phyloP scores from a whole-genome alignment of 768 basidiomycete genomes.

The Auricularia auricula-judae region DNA sequence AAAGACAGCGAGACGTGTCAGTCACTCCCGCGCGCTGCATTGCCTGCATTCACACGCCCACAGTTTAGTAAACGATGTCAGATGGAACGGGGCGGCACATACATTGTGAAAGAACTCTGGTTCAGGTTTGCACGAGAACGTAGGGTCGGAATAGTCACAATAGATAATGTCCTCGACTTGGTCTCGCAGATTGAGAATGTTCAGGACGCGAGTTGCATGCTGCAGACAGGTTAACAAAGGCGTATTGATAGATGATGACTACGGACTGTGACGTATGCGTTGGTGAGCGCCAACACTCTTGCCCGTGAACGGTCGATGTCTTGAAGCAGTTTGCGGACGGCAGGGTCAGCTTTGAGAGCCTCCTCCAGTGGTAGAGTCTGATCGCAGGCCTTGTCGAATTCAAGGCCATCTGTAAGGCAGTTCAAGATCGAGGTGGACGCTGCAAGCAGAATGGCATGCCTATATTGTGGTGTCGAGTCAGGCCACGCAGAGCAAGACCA shows the following conservation, averaged over 20 bases:
- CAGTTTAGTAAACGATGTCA: no score
- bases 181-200: conserved; percentile 61
- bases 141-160: conserved; percentile 58
- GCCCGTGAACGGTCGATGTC: conserved; percentile 70
- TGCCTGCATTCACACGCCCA: conserved; percentile 33
- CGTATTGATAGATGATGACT: not conserved
- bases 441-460: conserved; percentile 28
- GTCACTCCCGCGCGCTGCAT: conserved; percentile 46
- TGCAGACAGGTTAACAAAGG: conserved; percentile 19
- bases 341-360: conserved; percentile 57
- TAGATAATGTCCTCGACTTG: conserved; percentile 64
- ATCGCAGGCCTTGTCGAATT: conserved; percentile 78
- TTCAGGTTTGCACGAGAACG: conserved; percentile 79
- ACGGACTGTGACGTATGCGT: conserved; percentile 64
- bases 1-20: conserved; percentile 63
- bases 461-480: conserved; percentile 64
- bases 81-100: conserved; percentile 2
- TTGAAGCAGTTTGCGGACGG: conserved; percentile 53
- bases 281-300: conserved; percentile 79
- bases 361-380: conserved; percentile 73
- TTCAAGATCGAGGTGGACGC: not conserved
- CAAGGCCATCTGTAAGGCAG: conserved; percentile 53
- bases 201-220: conserved; percentile 75
- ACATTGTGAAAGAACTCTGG: conserved; percentile 58
- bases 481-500: conserved; percentile 71